Evolutionary conservation across 768 basidiomycete species (phyloP).

Genomic region (Grammothele lineata): DNA sequence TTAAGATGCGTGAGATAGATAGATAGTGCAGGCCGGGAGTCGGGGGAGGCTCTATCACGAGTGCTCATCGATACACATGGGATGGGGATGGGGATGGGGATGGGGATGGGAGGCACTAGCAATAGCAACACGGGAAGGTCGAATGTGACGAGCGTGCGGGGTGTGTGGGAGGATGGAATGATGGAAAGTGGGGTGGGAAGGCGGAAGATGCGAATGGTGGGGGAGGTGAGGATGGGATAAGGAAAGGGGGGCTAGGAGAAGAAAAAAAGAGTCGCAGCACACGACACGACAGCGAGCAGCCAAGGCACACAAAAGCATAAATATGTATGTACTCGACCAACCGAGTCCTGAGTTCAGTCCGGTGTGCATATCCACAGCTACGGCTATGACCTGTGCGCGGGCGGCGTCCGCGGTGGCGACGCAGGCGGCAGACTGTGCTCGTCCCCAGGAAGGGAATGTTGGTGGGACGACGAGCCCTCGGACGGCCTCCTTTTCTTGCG

Average conservation of each 20-base stretch:
- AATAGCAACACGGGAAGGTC: slow-evolving; percentile 4
- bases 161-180: no score
- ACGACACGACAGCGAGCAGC: neutral
- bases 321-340: neutral
- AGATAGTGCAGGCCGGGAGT: neutral
- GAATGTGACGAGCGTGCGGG: neutral
- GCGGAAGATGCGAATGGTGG: neutral
- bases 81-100: no score
- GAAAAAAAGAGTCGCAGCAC: no score
- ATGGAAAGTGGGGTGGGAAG: neutral
- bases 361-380: no score
- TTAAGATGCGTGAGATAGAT: slow-evolving; percentile 2
- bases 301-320: neutral
- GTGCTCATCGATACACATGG: slow-evolving; percentile 5
- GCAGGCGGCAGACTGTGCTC: no score
- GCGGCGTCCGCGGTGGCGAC: neutral
- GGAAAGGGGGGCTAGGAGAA: neutral
- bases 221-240: neutral
- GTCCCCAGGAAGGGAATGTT: no score
- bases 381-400: neutral
- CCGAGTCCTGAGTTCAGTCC: neutral
- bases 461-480: no score
- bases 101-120: neutral
- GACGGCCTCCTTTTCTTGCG: slow-evolving; percentile 10
- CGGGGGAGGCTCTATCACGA: neutral